Base-by-base conservation (phyloP, 768 basidiomycete genomes). In the Boletus vinaceobasis region DNA sequence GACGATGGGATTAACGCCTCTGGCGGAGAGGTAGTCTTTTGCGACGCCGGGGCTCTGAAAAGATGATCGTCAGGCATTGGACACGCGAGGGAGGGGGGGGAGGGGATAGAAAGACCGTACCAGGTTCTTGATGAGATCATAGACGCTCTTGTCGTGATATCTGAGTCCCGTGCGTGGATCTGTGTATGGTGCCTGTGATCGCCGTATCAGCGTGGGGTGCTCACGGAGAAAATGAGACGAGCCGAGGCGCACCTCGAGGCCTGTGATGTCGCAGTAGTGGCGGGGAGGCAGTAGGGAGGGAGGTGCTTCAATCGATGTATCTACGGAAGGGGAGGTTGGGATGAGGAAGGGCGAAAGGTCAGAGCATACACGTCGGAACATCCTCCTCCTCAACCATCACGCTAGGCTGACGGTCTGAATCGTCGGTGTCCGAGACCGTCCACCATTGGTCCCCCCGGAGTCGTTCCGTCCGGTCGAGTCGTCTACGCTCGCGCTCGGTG, bases 121-220 rank as follows among this genome's bases (percentile, higher is more conserved):
- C 64, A 93, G 71, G 46, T 80, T 78, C 66, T 88, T 89, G 59
- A 93, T 82, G 29, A 90, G 74, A 44, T 90, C 88, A 65, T 91
- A 93, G n/a, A 93, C 82, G 57, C 84, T 88, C 75, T 88, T 90
- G 75, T 93, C 87, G 57, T 93, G 87, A 65, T 88, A 93, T 5
- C 91, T 79, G 10, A 93, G 74, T 1, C 85, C 84, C 0, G 90
- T 91, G 2, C 83, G 80, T 7, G 91, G 90, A 60, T 93, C 88
- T 0, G 88, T 92, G 60, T 93, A 93, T 1, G 87, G 88, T 0
- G 88, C 90, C 89, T 61, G 39, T 19, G 1, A 2, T 23, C 11
- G 4, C 19, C 17, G 15, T 9, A 17, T 47, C 35, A 47, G 36
- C 19, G 9, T 3, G 33, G 7, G 8, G 8, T 26, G 7, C 23